Evolutionary conservation across 2,329 filamentous ascomycete genomes (phyloP).

Genomic region (Ophiostoma himal-ulmi): DNA sequence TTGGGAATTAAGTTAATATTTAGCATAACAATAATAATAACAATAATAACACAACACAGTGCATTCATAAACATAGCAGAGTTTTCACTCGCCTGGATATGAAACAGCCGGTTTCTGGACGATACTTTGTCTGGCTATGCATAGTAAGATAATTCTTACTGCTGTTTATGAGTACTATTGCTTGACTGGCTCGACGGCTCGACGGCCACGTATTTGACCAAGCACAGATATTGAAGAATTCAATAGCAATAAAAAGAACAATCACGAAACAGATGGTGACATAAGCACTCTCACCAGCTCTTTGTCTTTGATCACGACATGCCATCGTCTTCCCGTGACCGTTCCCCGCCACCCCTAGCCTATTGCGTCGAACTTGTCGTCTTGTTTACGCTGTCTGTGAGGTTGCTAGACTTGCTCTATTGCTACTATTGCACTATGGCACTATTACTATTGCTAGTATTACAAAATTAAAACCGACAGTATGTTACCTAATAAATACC

Average conservation of each 20-base stretch:
- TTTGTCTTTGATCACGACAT: slow-evolving; percentile 1
- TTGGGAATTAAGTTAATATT: neutral
- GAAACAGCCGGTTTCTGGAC: neutral
- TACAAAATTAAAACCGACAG: neutral
- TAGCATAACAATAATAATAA: neutral
- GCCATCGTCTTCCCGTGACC: neutral
- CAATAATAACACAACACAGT: neutral
- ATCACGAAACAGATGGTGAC: neutral
- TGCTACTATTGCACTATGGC: no score
- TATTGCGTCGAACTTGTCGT: neutral
- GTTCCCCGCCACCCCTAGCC: neutral
- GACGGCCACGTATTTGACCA: neutral
- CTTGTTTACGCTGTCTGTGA: neutral
- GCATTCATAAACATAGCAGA: neutral
- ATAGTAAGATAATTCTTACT: neutral
- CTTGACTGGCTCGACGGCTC: neutral
- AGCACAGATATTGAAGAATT: neutral
- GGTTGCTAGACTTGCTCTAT: no score
- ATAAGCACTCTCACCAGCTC: neutral
- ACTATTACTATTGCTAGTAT: neutral
- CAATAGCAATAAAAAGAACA: neutral
- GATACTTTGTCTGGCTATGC: neutral
- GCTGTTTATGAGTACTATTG: neutral
- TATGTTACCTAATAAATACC: neutral
- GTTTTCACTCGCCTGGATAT: slow-evolving; percentile 2